Conservation (phyloP, 2,329 filamentous ascomycete species). For the Didymosphaeria variabile region DNA sequence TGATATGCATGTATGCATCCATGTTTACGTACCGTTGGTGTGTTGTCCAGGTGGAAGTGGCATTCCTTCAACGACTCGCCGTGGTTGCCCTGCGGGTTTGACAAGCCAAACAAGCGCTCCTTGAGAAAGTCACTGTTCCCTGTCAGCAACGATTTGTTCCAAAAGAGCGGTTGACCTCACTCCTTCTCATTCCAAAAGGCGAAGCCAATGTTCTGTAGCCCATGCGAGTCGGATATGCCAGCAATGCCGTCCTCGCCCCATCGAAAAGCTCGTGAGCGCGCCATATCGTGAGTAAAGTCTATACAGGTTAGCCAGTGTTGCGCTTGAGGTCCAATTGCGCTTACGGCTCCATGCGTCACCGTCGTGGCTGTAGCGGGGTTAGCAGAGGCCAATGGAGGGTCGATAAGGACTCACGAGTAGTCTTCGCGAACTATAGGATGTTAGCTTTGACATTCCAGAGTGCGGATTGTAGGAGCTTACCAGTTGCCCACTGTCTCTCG, state of each 20-base stretch:
- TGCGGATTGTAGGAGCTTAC: slow-evolving; percentile 56
- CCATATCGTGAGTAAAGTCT: slow-evolving; percentile 96
- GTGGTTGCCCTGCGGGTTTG: slow-evolving; percentile 96
- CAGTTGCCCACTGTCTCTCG: slow-evolving; percentile 95
- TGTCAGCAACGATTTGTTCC: slow-evolving; percentile 51
- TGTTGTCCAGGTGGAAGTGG: slow-evolving; percentile 96
- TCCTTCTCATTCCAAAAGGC: slow-evolving; percentile 98
- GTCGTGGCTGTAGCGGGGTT: slow-evolving; percentile 64
- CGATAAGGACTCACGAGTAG: slow-evolving; percentile 70
- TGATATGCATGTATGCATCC: slow-evolving; percentile 45
- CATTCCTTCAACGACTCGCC: slow-evolving; percentile 97
- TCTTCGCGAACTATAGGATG: slow-evolving; percentile 78
- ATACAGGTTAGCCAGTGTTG: slow-evolving; percentile 34
- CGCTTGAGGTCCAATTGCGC: slow-evolving; percentile 48
- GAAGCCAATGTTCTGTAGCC: slow-evolving; percentile 90
- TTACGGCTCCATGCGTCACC: slow-evolving; percentile 96
- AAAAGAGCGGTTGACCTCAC: slow-evolving; percentile 59
- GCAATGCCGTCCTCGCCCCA: slow-evolving; percentile 99
- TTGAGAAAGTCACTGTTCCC: slow-evolving; percentile 82
- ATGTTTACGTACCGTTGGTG: slow-evolving; percentile 68
- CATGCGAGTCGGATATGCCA: slow-evolving; percentile 92
- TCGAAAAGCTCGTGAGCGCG: slow-evolving; percentile 85
- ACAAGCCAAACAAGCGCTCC: slow-evolving; percentile 92
- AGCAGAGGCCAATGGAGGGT: slow-evolving; percentile 28
- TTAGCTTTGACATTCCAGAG: slow-evolving; percentile 36